These are phyloP conservation scores for Dictyostelium brefeldianum DNA, from an alignment of 78 protist species.

Conservation along the genomic window DNA sequence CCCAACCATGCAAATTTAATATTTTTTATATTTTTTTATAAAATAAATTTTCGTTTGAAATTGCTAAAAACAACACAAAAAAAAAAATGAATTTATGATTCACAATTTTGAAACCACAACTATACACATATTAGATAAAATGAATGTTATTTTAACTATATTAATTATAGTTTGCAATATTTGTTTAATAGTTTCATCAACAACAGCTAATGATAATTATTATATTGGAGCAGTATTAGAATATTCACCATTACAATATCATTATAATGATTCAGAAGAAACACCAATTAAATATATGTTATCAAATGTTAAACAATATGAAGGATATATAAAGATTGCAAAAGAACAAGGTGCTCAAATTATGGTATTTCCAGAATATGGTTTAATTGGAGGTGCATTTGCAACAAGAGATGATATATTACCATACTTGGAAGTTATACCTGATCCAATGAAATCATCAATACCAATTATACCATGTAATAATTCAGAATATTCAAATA, in stretches of 20 bases:
- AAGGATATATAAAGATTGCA: background rate
- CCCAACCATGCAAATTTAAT: no score
- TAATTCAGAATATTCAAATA: background rate
- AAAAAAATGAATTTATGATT: background rate
- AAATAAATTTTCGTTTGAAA: background rate
- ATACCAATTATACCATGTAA: conserved; percentile 37
- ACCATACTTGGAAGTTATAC: conserved; percentile 19
- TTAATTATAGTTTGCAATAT: no score
- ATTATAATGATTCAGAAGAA: background rate
- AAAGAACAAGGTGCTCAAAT: conserved; percentile 28
- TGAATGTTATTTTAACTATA: no score
- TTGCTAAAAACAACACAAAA: no score
- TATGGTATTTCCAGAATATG: conserved; percentile 54
- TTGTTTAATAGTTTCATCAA: no score
- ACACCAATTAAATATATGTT: background rate
- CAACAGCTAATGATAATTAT: background rate
- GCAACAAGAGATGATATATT: conserved; percentile 8
- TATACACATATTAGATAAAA: no score
- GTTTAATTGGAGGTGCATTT: background rate
- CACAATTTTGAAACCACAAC: no score
- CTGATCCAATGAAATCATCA: background rate
- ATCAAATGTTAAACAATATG: background rate
- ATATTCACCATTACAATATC: background rate
- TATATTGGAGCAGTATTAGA: conserved; percentile 19
- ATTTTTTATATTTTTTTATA: background rate